A percentile compares a stretch with the other conserved stretches of the same genome.
Evolutionary conservation across 2,329 filamentous ascomycete genomes (phyloP).

Genomic region (Pezicula carpinea): DNA sequence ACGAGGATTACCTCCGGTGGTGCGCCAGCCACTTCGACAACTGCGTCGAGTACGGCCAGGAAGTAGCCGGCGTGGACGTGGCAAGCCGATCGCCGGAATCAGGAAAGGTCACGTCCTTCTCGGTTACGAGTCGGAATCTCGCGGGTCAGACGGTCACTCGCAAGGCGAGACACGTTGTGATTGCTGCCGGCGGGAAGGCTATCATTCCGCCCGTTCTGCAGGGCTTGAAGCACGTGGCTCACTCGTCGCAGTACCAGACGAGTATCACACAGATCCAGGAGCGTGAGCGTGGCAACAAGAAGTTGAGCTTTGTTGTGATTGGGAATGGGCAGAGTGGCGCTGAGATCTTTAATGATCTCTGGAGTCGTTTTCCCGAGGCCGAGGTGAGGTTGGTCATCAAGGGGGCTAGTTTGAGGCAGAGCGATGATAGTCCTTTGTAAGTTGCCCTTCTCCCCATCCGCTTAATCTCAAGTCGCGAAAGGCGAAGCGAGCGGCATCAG

Average conservation of each 20-base stretch:
- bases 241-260: constrained; percentile 82
- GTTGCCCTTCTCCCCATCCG: constrained; percentile 29
- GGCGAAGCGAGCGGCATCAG: too few relatives aligned
- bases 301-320: constrained; percentile 64
- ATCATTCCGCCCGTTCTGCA: constrained; percentile 66
- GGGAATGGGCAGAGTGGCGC: constrained; percentile 90
- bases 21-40: constrained; percentile 72
- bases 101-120: constrained; percentile 27
- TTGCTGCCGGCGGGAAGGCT: constrained; percentile 64
- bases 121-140: constrained; percentile 22
- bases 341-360: constrained; percentile 90
- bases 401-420: constrained; percentile 77
- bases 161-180: constrained; percentile 47
- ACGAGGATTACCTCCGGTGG: constrained; percentile 93
- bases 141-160: constrained; percentile 33
- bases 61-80: constrained; percentile 57
- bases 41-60: constrained; percentile 69
- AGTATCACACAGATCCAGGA: constrained; percentile 52
- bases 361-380: constrained; percentile 76
- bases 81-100: constrained; percentile 5
- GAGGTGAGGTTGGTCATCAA: constrained; percentile 76
- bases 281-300: constrained; percentile 12
- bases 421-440: constrained; percentile 94
- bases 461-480: neutral
- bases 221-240: constrained; percentile 69